Base-by-base conservation (phyloP, 345 rosid genomes). In the Citrus maxima region DNA sequence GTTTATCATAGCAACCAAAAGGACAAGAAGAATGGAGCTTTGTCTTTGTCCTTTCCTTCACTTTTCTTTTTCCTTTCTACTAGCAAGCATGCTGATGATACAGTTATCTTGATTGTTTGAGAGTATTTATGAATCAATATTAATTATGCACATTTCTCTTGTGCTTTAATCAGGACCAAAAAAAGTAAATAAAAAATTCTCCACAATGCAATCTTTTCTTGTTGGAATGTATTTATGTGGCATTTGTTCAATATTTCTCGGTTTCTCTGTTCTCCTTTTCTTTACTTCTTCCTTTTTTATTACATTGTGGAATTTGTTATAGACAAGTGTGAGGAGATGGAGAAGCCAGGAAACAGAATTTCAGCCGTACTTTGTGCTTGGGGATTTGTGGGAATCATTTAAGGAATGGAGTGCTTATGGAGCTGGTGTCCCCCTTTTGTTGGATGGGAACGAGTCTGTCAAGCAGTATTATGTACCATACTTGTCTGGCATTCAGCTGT, bases 341-440 rank as follows among this genome's bases (percentile, higher is more conserved):
- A 82, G 84, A 81, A 73, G 61, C 10, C 81, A 25, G 35, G 84
- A 83, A 64, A 74, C 82, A 5, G 88, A 85, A 64, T 73, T 30
- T 37, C 75, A 73, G 32, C 85, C 72, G 3, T 93, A 87, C 64
- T 94, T 93, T 83, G 68, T 89, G 60, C 91, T 96, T 0, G 91
- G 85, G 32, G 97, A 96, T 82, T 77, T 96, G 19, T 96, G 98
- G 99, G 97, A 94, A 73, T 87, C 95, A 63, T 93, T 93, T 28
- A 86, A 82, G 27, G 95, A 94, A 77, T 94, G 98, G 98, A 96
- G 99, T 84, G 97, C 95, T 0, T 96, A 93, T 69, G 98, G 99
- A 67, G 97, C 93, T 0, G 98, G 97, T 60, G 93, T 94, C 72
- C 98, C 95, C 21, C 87, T 96, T 61, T 66, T 91, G 51, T 84